Evolutionary conservation across 2,329 filamentous ascomycete species (phyloP), one percentile per base, ranked within the genome.

Genomic region (Aspergillus vadensis): DNA sequence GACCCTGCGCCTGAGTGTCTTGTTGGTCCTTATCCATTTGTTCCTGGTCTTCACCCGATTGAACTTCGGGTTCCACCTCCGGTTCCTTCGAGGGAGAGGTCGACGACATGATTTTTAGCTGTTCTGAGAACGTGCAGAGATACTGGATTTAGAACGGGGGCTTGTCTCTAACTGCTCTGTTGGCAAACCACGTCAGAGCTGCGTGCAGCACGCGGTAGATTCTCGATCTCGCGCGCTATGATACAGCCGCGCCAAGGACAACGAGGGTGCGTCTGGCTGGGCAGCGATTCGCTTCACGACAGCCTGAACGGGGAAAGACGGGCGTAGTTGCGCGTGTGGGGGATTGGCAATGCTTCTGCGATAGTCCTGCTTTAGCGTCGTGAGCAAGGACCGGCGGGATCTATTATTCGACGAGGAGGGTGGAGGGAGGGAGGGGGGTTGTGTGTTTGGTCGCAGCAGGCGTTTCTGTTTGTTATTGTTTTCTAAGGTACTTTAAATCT

Each of bases 11-110:
- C 83, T 92, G 89, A 47, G 49, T 38, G 79, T 92, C 91, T 83
- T 79, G 77, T 62, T 80, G 76, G 61, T 80, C 79, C 71, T 82
- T 83, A 74, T 96, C 92, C 91, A 96, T 96, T 86, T 90, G 89
- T 85, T 89, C 88, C 84, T 95, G 91, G 76, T 85, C 82, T 84
- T 96, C 91, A 83, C 95, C 92, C 84, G 92, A 96, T 85, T 92
- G 91, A 86, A 86, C 90, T 86, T 87, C 89, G 85, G 89, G 90
- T 85, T 97, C 94, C 85, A 92, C 91, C 84, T 96, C 87, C 74
- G 82, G 81, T 75, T 89, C 92, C 86, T 96, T 95, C 76, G 91
- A 88, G 85, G 92, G 91, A 85, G 92, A 92, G 87, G 90, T 92
- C 87, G 92, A 91, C 85, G 93, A 96, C 93, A 97, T 90, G 82